These are phyloP conservation scores for Rhytidiadelphus loreus DNA, from an alignment of 225 moss, liverwort and hornwort genomes.

Conservation along the genomic window DNA sequence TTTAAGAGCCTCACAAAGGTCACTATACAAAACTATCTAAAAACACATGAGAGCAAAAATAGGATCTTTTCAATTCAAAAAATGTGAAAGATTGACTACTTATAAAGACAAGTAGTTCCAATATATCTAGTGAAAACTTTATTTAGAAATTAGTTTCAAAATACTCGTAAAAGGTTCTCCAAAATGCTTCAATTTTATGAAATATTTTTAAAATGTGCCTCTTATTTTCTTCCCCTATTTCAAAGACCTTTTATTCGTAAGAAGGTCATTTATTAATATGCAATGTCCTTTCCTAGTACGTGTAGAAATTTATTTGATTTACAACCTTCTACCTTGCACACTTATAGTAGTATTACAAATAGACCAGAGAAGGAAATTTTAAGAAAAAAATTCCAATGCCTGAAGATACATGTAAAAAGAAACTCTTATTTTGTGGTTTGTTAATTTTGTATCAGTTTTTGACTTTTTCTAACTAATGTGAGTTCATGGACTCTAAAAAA, in stretches of 20 bases:
- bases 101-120: background rate
- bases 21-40: too few relatives aligned
- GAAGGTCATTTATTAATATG: background rate
- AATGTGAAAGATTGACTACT: too few relatives aligned
- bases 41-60: too few relatives aligned
- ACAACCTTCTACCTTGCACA: background rate
- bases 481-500: too few relatives aligned
- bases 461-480: background rate
- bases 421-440: background rate
- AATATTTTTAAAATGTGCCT: background rate
- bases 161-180: background rate
- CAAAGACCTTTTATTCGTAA: background rate
- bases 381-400: background rate
- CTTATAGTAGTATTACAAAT: background rate
- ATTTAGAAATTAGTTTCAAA: background rate
- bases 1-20: too few relatives aligned
- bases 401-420: background rate
- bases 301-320: background rate
- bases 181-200: background rate
- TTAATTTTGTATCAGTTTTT: background rate
- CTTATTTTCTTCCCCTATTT: background rate
- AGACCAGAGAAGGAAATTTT: rapidly evolving
- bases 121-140: background rate
- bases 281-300: background rate
- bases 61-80: too few relatives aligned